A percentile compares a stretch with the other conserved stretches of the same genome.
Conservation (phyloP, 2,329 filamentous ascomycete species). For the Colletotrichum chrysophilum region DNA sequence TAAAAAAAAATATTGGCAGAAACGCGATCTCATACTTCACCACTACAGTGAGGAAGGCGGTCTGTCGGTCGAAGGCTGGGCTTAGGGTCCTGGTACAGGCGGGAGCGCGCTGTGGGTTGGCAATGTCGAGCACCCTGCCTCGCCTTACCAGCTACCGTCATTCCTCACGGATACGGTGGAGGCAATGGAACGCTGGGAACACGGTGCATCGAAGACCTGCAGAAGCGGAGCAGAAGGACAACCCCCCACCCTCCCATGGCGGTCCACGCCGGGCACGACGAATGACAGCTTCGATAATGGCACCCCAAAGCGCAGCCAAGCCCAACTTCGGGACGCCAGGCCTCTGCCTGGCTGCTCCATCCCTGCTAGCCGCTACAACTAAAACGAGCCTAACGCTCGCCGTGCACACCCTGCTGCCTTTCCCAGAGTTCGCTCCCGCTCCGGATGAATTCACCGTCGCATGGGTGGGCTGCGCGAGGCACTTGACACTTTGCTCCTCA, state of each 20-base stretch:
- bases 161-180: neutral
- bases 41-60: conserved; percentile 4
- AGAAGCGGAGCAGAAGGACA: conserved; percentile 10
- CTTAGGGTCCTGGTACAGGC: neutral
- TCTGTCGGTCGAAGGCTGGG: neutral
- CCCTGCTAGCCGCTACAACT: conserved; percentile 18
- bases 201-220: conserved; percentile 17
- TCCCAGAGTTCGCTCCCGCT: conserved; percentile 16
- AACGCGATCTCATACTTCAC: neutral
- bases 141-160: neutral
- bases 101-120: neutral
- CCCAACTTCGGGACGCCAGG: conserved; percentile 8
- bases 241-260: neutral
- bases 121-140: neutral
- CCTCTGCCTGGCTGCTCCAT: neutral
- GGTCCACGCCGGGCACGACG: neutral
- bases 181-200: conserved; percentile 11
- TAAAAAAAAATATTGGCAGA: conserved; percentile 1
- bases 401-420: conserved; percentile 4
- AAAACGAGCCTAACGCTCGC: conserved; percentile 18
- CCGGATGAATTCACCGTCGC: conserved; percentile 21
- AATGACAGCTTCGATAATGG: conserved; percentile 10
- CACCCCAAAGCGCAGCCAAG: conserved; percentile 12
- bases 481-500: conserved; percentile 20
- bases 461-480: conserved; percentile 16